A percentile compares a stretch with the other conserved stretches of the same genome.
phyloP scores from a whole-genome alignment of 1,284 basidiomycete genomes.

The Irpex sp. region DNA sequence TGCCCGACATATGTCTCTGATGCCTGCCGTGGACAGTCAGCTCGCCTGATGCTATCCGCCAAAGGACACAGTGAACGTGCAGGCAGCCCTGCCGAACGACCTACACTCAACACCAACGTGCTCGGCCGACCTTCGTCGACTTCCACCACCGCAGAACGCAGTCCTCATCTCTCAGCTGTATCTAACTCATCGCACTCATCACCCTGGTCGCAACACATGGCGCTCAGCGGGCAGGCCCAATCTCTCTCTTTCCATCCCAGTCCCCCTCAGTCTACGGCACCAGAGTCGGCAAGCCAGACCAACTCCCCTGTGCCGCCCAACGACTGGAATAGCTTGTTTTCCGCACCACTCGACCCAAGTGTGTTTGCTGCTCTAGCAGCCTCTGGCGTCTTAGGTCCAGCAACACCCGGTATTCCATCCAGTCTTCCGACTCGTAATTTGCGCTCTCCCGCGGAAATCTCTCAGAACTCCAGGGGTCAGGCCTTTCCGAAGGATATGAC shows the following conservation, averaged over 20 bases:
- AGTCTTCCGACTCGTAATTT: slow-evolving; percentile 24
- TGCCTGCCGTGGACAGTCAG: neutral
- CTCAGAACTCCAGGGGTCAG: slow-evolving; percentile 25
- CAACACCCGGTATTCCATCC: slow-evolving; percentile 23
- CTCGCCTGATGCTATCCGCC: slow-evolving; percentile 18
- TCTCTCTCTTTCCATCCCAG: slow-evolving; percentile 16
- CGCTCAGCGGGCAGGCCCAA: slow-evolving; percentile 22
- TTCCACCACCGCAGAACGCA: slow-evolving; percentile 32
- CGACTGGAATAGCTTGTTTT: slow-evolving; percentile 56
- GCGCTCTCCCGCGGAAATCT: slow-evolving; percentile 23
- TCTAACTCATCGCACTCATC: slow-evolving; percentile 35
- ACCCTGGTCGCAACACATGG: slow-evolving; percentile 36
- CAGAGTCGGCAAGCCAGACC: slow-evolving; percentile 22
- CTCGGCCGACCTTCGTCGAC: slow-evolving; percentile 26
- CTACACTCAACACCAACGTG: slow-evolving; percentile 37
- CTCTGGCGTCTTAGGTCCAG: slow-evolving; percentile 45
- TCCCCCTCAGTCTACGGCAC: slow-evolving; percentile 19
- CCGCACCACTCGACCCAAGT: slow-evolving; percentile 52
- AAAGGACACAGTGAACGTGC: slow-evolving; percentile 25
- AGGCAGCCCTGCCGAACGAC: slow-evolving; percentile 38
- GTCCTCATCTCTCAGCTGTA: slow-evolving; percentile 34
- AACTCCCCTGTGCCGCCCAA: slow-evolving; percentile 29
- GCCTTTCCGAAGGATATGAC: slow-evolving; percentile 23
- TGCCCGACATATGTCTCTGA: slow-evolving; percentile 6
- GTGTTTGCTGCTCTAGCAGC: slow-evolving; percentile 58